These are phyloP conservation scores for Myxozyma udenii DNA, from an alignment of 805 yeast genomes.

Conservation along the genomic window DNA sequence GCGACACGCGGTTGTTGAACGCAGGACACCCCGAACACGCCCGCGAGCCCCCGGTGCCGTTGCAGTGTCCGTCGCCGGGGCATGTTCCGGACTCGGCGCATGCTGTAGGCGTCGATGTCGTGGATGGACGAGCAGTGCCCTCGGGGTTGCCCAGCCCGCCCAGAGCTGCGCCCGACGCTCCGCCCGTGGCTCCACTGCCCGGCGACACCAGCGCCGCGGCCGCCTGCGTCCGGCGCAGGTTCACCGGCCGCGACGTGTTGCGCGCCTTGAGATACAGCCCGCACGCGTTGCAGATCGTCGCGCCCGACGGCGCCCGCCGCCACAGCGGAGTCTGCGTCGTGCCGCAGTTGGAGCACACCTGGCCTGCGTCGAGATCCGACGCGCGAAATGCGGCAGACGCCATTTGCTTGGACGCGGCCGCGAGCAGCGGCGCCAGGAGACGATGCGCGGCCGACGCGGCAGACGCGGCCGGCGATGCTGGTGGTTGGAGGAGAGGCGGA, in stretches of 20 bases:
- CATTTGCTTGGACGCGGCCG: neutral
- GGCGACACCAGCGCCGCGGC: neutral
- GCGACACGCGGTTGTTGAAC: slow-evolving; percentile 57
- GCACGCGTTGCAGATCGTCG: slow-evolving; percentile 93
- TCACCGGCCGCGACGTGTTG: slow-evolving; percentile 62
- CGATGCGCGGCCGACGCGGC: neutral
- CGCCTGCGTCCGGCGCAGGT: slow-evolving; percentile 46
- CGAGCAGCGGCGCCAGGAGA: slow-evolving; percentile 1
- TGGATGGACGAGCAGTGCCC: neutral
- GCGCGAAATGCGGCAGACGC: neutral
- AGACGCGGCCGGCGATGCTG: neutral
- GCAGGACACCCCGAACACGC: slow-evolving; percentile 86
- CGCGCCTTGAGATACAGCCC: slow-evolving; percentile 71
- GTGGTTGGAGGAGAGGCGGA: neutral
- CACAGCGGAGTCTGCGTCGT: slow-evolving; percentile 91
- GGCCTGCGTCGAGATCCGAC: slow-evolving; percentile 35
- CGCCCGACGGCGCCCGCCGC: slow-evolving; percentile 90
- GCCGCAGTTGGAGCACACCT: slow-evolving; percentile 82
- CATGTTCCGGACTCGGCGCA: slow-evolving; percentile 50
- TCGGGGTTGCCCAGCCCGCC: slow-evolving; percentile 8
- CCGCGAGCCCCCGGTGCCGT: slow-evolving; percentile 80
- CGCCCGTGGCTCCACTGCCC: slow-evolving; percentile 2
- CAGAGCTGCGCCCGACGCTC: neutral
- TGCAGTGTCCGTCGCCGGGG: slow-evolving; percentile 74
- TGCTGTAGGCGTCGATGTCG: neutral